These are phyloP conservation scores for Wickerhamomyces tratensis DNA, from an alignment of 805 yeast species.

Conservation along the genomic window DNA sequence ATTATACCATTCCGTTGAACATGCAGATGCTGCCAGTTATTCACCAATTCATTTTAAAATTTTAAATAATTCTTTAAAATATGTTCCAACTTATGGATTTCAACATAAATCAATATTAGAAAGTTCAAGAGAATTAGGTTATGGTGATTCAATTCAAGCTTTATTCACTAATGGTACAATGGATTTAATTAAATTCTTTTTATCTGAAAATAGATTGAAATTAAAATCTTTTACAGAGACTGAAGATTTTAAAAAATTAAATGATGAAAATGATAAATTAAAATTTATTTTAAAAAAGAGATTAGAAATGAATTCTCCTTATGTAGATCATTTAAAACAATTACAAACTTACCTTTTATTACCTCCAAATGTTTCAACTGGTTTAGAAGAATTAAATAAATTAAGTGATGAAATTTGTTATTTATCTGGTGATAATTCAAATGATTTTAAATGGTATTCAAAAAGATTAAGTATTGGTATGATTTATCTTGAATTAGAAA, in stretches of 20 bases:
- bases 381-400: constrained; percentile 61
- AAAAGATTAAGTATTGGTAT: constrained; percentile 65
- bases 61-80: constrained; percentile 24
- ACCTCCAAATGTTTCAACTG: constrained; percentile 50
- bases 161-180: constrained; percentile 32
- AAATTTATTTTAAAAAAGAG: constrained; percentile 36
- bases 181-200: constrained; percentile 47
- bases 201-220: constrained; percentile 36
- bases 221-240: constrained; percentile 25
- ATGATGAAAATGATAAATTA: constrained; percentile 32
- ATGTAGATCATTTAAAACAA: constrained; percentile 23
- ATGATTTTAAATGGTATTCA: constrained; percentile 90
- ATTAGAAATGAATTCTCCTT: constrained; percentile 32
- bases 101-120: constrained; percentile 33
- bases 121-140: constrained; percentile 38
- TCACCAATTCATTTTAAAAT: constrained; percentile 31
- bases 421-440: constrained; percentile 69
- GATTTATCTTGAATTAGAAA: constrained; percentile 65
- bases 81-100: constrained; percentile 47
- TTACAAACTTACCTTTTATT: constrained; percentile 47
- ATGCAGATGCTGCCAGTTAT: constrained; percentile 12
- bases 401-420: constrained; percentile 78
- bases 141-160: constrained; percentile 40
- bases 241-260: constrained; percentile 19
- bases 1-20: constrained; percentile 21